phyloP scores from a whole-genome alignment of 73 alveolate genomes.

The Paramecium primaurelia region DNA sequence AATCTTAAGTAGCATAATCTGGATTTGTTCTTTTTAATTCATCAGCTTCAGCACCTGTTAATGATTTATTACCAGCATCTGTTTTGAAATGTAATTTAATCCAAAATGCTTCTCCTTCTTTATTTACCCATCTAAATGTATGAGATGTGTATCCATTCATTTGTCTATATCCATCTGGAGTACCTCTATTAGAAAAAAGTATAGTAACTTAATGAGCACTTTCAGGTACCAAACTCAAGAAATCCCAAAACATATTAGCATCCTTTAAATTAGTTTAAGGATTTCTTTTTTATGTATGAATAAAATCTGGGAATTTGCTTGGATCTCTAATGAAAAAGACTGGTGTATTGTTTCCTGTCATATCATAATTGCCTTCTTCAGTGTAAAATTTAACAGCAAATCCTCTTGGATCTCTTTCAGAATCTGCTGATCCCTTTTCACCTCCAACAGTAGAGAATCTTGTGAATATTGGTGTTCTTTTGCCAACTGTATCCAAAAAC shows the following conservation, averaged over 20 bases:
- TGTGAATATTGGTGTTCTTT: constrained; percentile 84
- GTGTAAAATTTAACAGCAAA: constrained; percentile 92
- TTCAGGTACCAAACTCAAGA: constrained; percentile 85
- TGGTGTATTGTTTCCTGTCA: constrained; percentile 94
- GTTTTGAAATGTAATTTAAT: constrained; percentile 89
- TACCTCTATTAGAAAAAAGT: constrained; percentile 88
- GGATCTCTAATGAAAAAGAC: constrained; percentile 93
- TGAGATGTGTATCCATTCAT: constrained; percentile 91
- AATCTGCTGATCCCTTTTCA: constrained; percentile 88
- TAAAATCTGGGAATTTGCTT: constrained; percentile 87
- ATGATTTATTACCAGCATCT: constrained; percentile 81
- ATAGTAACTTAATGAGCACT: constrained; percentile 81
- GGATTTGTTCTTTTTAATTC: constrained; percentile 66
- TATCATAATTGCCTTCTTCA: constrained; percentile 92
- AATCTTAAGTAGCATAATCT: constrained; percentile 88
- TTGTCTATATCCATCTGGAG: constrained; percentile 91
- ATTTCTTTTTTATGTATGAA: constrained; percentile 85
- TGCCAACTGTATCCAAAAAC: constrained; percentile 79
- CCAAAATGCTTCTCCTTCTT: constrained; percentile 76
- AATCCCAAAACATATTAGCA: constrained; percentile 85
- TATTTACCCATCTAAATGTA: constrained; percentile 89
- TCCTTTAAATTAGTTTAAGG: constrained; percentile 78
- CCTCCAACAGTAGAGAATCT: constrained; percentile 92
- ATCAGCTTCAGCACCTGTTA: constrained; percentile 75
- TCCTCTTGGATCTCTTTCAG: constrained; percentile 92